These are phyloP conservation scores for Discostella pseudostelligera DNA, from an alignment of 108 stramenopile genomes.

Conservation along the genomic window DNA sequence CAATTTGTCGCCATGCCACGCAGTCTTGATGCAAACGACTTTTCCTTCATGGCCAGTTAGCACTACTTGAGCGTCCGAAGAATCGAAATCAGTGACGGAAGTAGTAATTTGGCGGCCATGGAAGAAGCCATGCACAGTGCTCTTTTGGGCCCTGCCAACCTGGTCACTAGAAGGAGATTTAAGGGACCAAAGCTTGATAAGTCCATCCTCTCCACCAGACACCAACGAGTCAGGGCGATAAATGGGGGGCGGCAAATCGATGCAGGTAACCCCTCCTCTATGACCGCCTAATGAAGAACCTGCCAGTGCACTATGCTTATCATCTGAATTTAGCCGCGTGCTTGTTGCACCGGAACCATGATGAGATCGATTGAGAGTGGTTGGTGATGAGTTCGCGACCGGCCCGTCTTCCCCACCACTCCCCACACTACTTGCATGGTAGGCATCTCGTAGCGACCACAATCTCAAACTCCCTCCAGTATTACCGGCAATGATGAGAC, in stretches of 20 bases:
- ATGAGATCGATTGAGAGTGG: constrained; percentile 27
- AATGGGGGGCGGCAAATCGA: constrained; percentile 79
- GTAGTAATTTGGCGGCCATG: constrained; percentile 37
- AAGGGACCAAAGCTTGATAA: constrained; percentile 85
- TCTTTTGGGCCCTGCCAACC: constrained; percentile 13
- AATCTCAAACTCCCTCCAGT: constrained; percentile 78
- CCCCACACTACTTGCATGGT: constrained; percentile 37
- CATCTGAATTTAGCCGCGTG: constrained; percentile 24
- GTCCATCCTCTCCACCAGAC: constrained; percentile 84
- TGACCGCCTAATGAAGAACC: constrained; percentile 56
- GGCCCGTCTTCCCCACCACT: constrained; percentile 8
- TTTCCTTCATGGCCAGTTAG: constrained; percentile 76
- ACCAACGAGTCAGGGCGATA: constrained; percentile 83
- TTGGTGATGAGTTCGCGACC: constrained; percentile 12
- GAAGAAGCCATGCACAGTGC: constrained; percentile 37
- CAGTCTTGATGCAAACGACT: constrained; percentile 75
- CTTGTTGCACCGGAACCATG: constrained; percentile 35
- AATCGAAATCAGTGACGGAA: constrained; percentile 36
- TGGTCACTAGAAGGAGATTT: constrained; percentile 39
- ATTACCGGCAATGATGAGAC: constrained; percentile 76
- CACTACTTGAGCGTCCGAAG: constrained; percentile 67
- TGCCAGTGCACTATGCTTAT: constrained; percentile 31
- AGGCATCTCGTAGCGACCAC: constrained; percentile 81
- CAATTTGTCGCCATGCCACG: constrained; percentile 87
- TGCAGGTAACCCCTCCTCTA: constrained; percentile 79